Base-by-base conservation (phyloP, 1,139 yeast genomes). In the Geotrichum aggregatum region DNA sequence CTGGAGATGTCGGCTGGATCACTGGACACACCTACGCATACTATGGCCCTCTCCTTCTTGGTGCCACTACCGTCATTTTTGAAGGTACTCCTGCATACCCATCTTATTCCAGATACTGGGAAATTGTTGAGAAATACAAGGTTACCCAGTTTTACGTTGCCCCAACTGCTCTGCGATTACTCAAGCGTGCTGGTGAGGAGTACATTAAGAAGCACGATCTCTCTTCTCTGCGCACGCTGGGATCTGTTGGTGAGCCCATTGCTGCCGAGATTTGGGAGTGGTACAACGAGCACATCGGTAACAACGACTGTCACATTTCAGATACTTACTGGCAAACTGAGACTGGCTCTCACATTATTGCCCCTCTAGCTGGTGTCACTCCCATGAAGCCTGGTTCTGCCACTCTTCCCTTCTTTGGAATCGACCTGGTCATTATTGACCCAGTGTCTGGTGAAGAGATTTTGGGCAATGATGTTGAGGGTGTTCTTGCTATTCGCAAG, bases 291-390 rank as follows among this genome's bases (percentile, higher is more conserved):
- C 80, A 84, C 70, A 85, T 92, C 63, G 98, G 98, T 66, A 86
- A 88, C 69, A 80, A 82, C 57, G 80, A 87, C 68, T 88, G 96
- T 72, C 81, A 80, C 55, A 83, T 92, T 61, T 80, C 92, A 66
- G 98, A 92, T 73, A 92, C 98, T 48, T 89, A 91, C 79, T 92
- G 98, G 98, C 97, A 92, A 76, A 92, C 98, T 28, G 98, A 92
- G 75, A 84, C 96, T 16, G 98, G 98, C 56, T 86, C 97, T 47
- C 97, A 92, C 71, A 79, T 92, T 68, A 88, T 92, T 70, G 92
- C 97, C 43, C 96, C 98, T 63, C 73, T 91, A 64, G 96, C 98
- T 36, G 98, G 98, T 71, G 83, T 87, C 44, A 82, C 87, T 55
- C 95, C 97, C 66, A 87, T 92, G 68, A 92, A 92, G 74, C 98